Evolutionary conservation across 129 eudicot species (phyloP).

Genomic region (Sambucus nigra): DNA sequence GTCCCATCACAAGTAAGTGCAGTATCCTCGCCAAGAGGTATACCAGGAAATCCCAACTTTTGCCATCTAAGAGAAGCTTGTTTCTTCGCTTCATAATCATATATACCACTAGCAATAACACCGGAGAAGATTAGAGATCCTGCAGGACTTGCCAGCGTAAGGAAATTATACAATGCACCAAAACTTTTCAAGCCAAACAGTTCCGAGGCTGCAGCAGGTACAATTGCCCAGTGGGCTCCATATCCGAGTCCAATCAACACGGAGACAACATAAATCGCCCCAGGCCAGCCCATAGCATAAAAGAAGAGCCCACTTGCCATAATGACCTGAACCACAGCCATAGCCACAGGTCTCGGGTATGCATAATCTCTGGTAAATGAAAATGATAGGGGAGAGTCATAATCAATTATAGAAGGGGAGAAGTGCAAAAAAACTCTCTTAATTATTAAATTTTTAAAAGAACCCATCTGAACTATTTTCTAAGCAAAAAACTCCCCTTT

Average conservation of each 20-base stretch:
- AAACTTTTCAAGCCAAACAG: constrained; percentile 60
- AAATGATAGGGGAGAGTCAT: not conserved
- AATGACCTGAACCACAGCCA: constrained; percentile 49
- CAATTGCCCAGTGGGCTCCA: constrained; percentile 78
- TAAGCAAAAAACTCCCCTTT: too few relatives aligned
- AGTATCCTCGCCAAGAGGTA: constrained; percentile 7
- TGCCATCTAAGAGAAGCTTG: constrained; percentile 13
- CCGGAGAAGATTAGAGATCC: constrained; percentile 73
- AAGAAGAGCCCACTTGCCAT: constrained; percentile 47
- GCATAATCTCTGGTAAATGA: constrained; percentile 35
- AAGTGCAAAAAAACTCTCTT: too few relatives aligned
- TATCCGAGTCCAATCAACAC: constrained; percentile 54
- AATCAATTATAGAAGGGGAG: too few relatives aligned
- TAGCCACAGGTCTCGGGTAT: constrained; percentile 67
- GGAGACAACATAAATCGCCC: constrained; percentile 42
- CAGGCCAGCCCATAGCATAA: constrained; percentile 47
- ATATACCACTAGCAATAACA: constrained; percentile 61
- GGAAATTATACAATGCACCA: constrained; percentile 62
- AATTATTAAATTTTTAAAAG: too few relatives aligned
- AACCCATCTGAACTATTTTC: too few relatives aligned
- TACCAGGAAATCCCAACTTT: not conserved
- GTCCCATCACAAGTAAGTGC: constrained; percentile 42
- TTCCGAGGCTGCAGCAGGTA: constrained; percentile 70
- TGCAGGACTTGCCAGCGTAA: constrained; percentile 49
- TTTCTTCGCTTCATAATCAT: constrained; percentile 53